Conservation (phyloP, 352 stramenopile genomes). For the Vaucheria bursata region DNA sequence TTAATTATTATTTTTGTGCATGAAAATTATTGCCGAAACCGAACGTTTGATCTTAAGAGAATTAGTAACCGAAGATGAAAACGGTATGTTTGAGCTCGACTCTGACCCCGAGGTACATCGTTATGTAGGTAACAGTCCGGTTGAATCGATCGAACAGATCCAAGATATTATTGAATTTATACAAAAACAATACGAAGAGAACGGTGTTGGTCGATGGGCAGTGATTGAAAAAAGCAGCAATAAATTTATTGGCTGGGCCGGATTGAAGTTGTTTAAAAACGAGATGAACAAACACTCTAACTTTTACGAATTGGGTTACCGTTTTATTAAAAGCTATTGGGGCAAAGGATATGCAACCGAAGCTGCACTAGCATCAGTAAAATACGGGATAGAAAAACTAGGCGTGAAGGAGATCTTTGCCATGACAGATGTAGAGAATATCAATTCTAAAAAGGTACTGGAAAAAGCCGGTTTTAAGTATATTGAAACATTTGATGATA, state of each 20-base stretch:
- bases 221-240: not conserved
- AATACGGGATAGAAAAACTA: not conserved
- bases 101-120: not conserved
- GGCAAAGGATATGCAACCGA: slow-evolving; percentile 1
- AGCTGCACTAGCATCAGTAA: not conserved
- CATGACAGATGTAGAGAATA: not conserved
- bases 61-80: not conserved
- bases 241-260: not conserved
- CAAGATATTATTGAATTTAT: not conserved
- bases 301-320: not conserved
- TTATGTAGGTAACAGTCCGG: not conserved
- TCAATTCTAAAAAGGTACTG: not conserved
- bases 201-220: not conserved
- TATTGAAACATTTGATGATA: not conserved
- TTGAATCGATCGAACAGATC: not conserved
- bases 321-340: not conserved
- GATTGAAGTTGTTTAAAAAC: not conserved
- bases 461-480: not conserved
- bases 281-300: not conserved
- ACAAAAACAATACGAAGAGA: slow-evolving; percentile 1
- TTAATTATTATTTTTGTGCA: too few relatives aligned
- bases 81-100: not conserved
- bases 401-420: not conserved
- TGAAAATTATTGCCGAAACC: not conserved
- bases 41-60: not conserved